Base-by-base conservation (phyloP, 768 basidiomycete genomes). In the Holtermannia corniformis region DNA sequence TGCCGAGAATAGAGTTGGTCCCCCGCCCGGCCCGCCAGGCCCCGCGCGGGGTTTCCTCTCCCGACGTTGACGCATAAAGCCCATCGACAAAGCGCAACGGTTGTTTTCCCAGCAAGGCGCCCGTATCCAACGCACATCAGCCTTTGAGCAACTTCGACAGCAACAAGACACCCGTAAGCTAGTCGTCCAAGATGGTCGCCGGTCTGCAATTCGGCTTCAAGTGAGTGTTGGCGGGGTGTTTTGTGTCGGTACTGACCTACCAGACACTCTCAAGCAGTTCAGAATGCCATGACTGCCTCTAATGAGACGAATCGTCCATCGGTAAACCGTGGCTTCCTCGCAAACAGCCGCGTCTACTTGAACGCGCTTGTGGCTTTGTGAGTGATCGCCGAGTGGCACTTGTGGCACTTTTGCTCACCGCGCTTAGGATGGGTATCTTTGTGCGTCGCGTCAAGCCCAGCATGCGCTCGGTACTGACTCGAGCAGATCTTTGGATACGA, bases 401-500 rank as follows among this genome's bases (percentile, higher is more conserved):
- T n/a, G n/a, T n/a, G n/a, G n/a, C n/a, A n/a, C n/a, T n/a, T n/a
- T n/a, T n/a, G n/a, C n/a, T n/a, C n/a, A n/a, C n/a, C n/a, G n/a
- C n/a, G n/a, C n/a, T n/a, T n/a, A n/a, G n/a, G 32, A 37, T 37
- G 32, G 32, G 32, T 37, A 37, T 37, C 32, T 37, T 37, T 37
- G 32, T 37, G 32, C 7, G 32, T 37, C n/a, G n/a, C n/a, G n/a
- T 37, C 32, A 37, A 37, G 32, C 32, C 10, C 7, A 7, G 32
- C 16, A 37, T 37, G 16, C 32, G 10, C 32, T 37, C 32, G 16
- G 16, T 7, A 37, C 32, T 37, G 16, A 37, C 16, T n/a, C n/a
- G 32, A 7, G 7, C 32, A 37, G 32, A 37, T 87, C 16, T 88
- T 88, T 64, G 86, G 86, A 61, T 87, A 86, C 61, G 85, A 85